Evolutionary conservation across 257 asterid genomes (phyloP).

Genomic region (Solanum sejunctum): DNA sequence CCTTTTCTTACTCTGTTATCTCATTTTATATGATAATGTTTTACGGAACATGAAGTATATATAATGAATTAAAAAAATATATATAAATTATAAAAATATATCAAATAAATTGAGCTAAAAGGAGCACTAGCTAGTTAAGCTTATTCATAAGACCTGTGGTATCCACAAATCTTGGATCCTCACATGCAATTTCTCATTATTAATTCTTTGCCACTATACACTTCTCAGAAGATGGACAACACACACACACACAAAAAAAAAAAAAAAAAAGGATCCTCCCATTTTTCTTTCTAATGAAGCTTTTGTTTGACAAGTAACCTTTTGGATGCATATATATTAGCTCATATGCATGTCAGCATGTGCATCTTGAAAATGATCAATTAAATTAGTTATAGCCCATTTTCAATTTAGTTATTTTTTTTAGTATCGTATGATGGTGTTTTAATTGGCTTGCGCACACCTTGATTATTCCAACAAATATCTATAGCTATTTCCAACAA

Average conservation of each 20-base stretch:
- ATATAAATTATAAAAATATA: no score
- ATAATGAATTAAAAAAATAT: neutral
- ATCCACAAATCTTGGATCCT: neutral
- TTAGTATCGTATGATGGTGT: neutral
- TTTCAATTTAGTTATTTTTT: neutral
- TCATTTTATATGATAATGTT: neutral
- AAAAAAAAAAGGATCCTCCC: neutral
- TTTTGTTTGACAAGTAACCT: neutral
- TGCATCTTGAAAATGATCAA: neutral
- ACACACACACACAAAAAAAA: no score
- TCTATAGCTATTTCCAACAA: neutral
- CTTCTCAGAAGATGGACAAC: neutral
- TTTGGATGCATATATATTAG: neutral
- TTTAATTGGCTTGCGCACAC: rapidly evolving
- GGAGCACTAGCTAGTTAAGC: neutral
- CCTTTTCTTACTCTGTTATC: neutral
- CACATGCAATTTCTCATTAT: neutral
- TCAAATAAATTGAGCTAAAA: no score
- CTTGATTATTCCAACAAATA: neutral
- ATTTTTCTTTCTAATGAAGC: neutral
- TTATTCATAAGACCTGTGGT: neutral
- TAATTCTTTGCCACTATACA: neutral
- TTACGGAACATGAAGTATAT: neutral
- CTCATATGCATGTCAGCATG: neutral
- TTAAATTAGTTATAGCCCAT: neutral